A percentile compares a stretch with the other conserved stretches of the same genome.
phyloP scores from a whole-genome alignment of 805 yeast genomes.

The Saccharomyces paradoxus region DNA sequence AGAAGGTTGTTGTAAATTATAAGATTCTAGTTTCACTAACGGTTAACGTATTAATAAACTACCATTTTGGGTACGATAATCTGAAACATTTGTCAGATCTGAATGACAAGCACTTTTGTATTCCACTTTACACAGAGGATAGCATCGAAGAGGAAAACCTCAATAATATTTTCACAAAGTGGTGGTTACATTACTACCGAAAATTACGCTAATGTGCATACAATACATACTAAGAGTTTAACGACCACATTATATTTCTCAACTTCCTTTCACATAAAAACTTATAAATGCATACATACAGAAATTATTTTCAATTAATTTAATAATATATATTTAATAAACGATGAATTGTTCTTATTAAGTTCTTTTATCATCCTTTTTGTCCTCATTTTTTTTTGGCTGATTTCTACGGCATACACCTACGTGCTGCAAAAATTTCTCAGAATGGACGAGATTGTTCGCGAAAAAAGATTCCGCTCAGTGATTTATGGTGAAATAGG shows the following conservation, averaged over 20 bases:
- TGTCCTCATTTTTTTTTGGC: not conserved
- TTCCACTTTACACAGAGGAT: constrained; percentile 17
- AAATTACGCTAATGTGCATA: constrained; percentile 6
- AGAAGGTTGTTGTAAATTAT: constrained; percentile 31
- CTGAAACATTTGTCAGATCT: constrained; percentile 23
- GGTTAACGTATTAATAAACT: constrained; percentile 37
- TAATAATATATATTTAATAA: not conserved
- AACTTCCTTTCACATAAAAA: not conserved
- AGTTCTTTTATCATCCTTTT: not conserved
- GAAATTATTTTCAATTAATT: not conserved
- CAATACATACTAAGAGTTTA: not conserved
- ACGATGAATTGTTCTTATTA: not conserved
- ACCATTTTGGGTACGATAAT: constrained; percentile 42
- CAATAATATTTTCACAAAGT: constrained; percentile 19
- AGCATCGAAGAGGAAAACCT: constrained; percentile 11
- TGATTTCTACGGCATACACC: not conserved
- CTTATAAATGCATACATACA: not conserved
- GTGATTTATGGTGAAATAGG: not conserved
- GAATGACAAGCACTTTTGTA: constrained; percentile 14
- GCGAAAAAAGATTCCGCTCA: not conserved
- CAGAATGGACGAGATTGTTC: not conserved
- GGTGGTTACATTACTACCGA: constrained; percentile 26
- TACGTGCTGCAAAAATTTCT: not conserved
- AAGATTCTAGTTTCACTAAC: constrained; percentile 35
- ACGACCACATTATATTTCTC: not conserved